Conservation (phyloP, 148 eudicot genomes). For the Chenopodium album region DNA sequence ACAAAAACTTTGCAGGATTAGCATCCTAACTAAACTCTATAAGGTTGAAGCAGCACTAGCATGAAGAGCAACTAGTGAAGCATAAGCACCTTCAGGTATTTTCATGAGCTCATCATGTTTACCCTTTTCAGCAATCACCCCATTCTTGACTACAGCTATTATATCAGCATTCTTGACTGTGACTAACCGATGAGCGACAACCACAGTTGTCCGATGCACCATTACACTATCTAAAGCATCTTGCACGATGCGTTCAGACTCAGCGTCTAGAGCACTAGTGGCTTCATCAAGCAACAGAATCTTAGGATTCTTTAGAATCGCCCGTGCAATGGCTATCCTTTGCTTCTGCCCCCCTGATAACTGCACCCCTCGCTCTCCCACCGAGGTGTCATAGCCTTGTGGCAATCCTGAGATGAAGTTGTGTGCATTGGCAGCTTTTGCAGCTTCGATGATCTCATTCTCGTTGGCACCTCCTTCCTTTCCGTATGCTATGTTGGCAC, state of each 20-base stretch:
- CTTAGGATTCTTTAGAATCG: constrained; percentile 65
- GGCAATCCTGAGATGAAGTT: constrained; percentile 70
- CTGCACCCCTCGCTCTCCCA: constrained; percentile 79
- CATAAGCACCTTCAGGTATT: constrained; percentile 57
- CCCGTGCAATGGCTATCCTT: constrained; percentile 74
- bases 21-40: neutral
- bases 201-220: constrained; percentile 69
- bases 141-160: constrained; percentile 69
- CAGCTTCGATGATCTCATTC: constrained; percentile 62
- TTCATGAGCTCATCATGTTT: constrained; percentile 63
- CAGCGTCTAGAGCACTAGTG: constrained; percentile 80
- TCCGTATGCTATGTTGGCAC: constrained; percentile 74
- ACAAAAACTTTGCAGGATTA: neutral
- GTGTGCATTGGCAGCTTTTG: constrained; percentile 73
- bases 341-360: constrained; percentile 89
- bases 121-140: constrained; percentile 72
- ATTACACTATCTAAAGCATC: constrained; percentile 74
- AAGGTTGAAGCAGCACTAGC: constrained; percentile 23
- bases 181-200: constrained; percentile 71
- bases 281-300: constrained; percentile 82
- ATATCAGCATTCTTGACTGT: constrained; percentile 65
- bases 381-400: constrained; percentile 63
- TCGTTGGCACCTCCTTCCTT: constrained; percentile 49
- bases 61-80: constrained; percentile 69
- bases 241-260: constrained; percentile 73